A percentile compares a stretch with the other conserved stretches of the same genome.
These are phyloP conservation scores for Rhodomyrtus tomentosa DNA, from an alignment of 345 rosid species.

Conservation along the genomic window DNA sequence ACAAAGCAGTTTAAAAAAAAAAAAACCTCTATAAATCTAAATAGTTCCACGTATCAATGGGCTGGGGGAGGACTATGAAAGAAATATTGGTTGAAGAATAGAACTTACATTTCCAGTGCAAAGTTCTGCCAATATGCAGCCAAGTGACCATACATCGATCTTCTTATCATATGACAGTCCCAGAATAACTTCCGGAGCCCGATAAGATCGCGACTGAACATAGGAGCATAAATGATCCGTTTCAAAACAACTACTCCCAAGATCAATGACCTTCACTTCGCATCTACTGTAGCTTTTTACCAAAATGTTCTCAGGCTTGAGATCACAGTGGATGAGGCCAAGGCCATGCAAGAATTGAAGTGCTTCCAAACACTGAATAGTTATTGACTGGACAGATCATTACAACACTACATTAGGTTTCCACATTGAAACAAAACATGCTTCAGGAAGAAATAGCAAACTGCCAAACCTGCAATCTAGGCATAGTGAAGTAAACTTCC, in stretches of 20 bases:
- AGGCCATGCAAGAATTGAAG: slow-evolving; percentile 90
- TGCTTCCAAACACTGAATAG: slow-evolving; percentile 94
- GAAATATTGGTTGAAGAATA: neutral
- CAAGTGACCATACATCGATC: slow-evolving; percentile 99
- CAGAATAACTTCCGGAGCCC: slow-evolving; percentile 96
- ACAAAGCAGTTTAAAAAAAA: neutral
- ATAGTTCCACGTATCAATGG: neutral
- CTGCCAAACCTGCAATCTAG: slow-evolving; percentile 79
- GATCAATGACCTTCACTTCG: slow-evolving; percentile 97
- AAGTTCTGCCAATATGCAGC: slow-evolving; percentile 96
- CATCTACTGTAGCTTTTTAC: slow-evolving; percentile 98
- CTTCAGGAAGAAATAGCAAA: slow-evolving; percentile 5
- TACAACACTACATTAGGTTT: slow-evolving; percentile 11
- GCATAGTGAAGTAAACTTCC: slow-evolving; percentile 98
- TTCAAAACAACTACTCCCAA: slow-evolving; percentile 99
- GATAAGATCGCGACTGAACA: slow-evolving; percentile 95
- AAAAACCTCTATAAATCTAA: neutral
- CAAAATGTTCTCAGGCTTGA: slow-evolving; percentile 92
- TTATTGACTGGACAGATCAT: slow-evolving; percentile 69
- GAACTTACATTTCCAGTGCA: slow-evolving; percentile 96
- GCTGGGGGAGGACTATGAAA: neutral
- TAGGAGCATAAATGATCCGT: slow-evolving; percentile 97
- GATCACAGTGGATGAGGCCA: slow-evolving; percentile 95
- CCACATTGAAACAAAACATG: neutral
- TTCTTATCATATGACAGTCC: slow-evolving; percentile 94